Evolutionary conservation across 345 rosid genomes (phyloP), one percentile per base, ranked within the genome.

Genomic region (Chamaenerion angustifolium): DNA sequence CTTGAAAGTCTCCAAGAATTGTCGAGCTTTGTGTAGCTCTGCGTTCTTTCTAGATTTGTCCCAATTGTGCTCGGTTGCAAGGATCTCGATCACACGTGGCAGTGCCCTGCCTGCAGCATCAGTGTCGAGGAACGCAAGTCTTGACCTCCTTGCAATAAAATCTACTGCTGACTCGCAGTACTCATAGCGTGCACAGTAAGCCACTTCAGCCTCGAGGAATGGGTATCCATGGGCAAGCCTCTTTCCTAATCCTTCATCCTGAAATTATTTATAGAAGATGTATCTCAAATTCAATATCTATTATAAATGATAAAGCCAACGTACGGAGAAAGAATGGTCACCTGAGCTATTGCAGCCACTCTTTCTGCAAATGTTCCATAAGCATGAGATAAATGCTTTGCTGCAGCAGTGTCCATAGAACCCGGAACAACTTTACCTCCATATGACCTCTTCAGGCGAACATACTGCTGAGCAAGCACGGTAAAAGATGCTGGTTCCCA

Each of bases 261-360:
- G 49, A 37, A 59, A 13, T 43, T 31, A 31, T 31, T 31, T 31
- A 31, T 8, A 31, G 1, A 31, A 31, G 7, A 31, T 31, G 37
- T 31, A 7, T 7, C 37, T 31, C 37, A 31, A 31, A 31, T 21
- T 21, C 25, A 21, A 21, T 21, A 21, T 21, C 25, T 21, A 21
- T n/a, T 4, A 21, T 21, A 21, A 21, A 21, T n/a, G n/a, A 21
- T 21, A 21, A 21, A 21, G 25, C 2, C 4, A 4, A 2, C 11
- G 19, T 19, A 15, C n/a, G 40, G 16, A 4, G 37, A 18, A 2
- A 42, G n/a, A 25, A 45, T 8, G 45, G 50, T 54, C 59, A 68
- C 98, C 95, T 92, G 95, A 64, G 98, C 96, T 60, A 92, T 83
- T 57, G 64, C 67, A 54, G 98, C 98, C 5, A 92, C 95, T 49